Conservation (phyloP, 805 yeast species). For the Kluyveromyces wickerhamii region DNA sequence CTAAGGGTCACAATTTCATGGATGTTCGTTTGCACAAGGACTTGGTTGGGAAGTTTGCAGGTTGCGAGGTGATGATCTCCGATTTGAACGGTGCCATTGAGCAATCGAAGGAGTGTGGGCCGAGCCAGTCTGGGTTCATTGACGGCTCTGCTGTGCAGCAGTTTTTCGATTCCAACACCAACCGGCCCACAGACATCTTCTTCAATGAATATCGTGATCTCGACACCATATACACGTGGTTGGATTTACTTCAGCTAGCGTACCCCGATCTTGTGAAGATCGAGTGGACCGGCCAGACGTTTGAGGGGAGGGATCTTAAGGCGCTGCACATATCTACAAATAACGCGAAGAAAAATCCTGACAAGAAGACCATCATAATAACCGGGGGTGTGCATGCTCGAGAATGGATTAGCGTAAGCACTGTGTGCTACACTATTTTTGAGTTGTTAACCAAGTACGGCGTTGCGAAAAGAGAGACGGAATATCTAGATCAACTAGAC, state of each 20-base stretch:
- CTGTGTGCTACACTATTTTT: slow-evolving; percentile 51
- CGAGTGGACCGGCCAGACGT: slow-evolving; percentile 67
- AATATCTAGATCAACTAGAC: slow-evolving; percentile 51
- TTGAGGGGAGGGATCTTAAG: slow-evolving; percentile 62
- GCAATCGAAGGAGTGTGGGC: slow-evolving; percentile 43
- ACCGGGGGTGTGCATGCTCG: slow-evolving; percentile 86
- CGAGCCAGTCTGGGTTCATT: background rate
- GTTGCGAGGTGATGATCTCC: slow-evolving; percentile 38
- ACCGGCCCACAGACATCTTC: slow-evolving; percentile 41
- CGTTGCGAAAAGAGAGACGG: slow-evolving; percentile 32
- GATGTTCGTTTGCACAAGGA: slow-evolving; percentile 35
- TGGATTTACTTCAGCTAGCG: slow-evolving; percentile 48
- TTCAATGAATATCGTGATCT: slow-evolving; percentile 64
- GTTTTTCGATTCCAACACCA: slow-evolving; percentile 9
- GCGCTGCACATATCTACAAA: slow-evolving; percentile 57
- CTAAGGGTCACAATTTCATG: slow-evolving; percentile 30
- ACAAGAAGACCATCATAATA: slow-evolving; percentile 59
- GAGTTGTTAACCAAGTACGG: slow-evolving; percentile 43
- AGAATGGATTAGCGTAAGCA: slow-evolving; percentile 77
- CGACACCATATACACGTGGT: slow-evolving; percentile 65
- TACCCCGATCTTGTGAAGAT: slow-evolving; percentile 57
- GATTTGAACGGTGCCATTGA: slow-evolving; percentile 51
- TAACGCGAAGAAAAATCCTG: slow-evolving; percentile 31
- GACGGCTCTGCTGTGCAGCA: slow-evolving; percentile 6
- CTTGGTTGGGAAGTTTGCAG: slow-evolving; percentile 10